These are phyloP conservation scores for Stephania yunnanensis DNA, from an alignment of 164 flowering plant species.

Conservation along the genomic window DNA sequence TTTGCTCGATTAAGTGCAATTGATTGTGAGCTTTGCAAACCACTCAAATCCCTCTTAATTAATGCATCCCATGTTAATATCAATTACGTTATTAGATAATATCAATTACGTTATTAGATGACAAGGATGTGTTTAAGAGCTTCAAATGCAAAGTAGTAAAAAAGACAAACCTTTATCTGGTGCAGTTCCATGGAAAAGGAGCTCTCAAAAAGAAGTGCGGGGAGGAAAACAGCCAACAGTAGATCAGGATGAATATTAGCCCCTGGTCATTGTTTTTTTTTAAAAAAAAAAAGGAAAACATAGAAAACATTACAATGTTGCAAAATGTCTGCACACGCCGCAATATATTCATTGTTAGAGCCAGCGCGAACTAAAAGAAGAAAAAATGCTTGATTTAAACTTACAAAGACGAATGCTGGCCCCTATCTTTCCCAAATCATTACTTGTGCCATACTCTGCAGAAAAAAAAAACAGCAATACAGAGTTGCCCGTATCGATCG, in stretches of 20 bases:
- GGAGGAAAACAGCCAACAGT: constrained; percentile 88
- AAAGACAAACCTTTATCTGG: constrained; percentile 76
- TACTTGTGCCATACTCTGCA: constrained; percentile 80
- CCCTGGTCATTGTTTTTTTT: constrained; percentile 48
- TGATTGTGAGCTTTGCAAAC: too few species aligned
- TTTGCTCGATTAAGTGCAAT: too few species aligned
- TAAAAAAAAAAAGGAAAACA: neutral
- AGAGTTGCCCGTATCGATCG: neutral
- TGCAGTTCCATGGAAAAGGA: constrained; percentile 95
- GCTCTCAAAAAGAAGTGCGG: constrained; percentile 95
- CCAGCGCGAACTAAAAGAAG: neutral
- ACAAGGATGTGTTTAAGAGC: too few species aligned
- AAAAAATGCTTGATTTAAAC: constrained; percentile 20
- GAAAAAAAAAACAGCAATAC: neutral
- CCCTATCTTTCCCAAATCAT: constrained; percentile 68
- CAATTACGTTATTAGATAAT: too few species aligned
- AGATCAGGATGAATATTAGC: constrained; percentile 80
- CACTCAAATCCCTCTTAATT: too few species aligned
- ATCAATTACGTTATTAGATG: too few species aligned
- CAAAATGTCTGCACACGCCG: neutral
- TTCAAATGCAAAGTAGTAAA: neutral
- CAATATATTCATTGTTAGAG: neutral
- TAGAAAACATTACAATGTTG: neutral
- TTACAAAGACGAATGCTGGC: constrained; percentile 86
- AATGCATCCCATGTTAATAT: too few species aligned